Percentiles rank a stretch among this genome's conserved stretches.
Evolutionary conservation across 345 rosid species (phyloP).

Genomic region (Noccaea caerulescens): DNA sequence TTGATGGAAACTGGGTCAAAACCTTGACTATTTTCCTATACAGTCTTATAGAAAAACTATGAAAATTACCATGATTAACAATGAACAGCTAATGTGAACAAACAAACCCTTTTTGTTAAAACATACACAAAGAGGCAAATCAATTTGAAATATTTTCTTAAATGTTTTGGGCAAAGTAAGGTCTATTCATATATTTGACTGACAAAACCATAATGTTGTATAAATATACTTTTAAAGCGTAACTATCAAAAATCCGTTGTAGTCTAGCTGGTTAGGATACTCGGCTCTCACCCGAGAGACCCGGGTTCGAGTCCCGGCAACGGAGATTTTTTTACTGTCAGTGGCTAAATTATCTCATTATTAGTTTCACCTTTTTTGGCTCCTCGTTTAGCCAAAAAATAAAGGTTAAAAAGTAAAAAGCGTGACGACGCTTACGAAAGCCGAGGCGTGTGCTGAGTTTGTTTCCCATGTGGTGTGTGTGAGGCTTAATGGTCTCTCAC

Average conservation of each 20-base stretch:
- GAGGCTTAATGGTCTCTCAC: conserved; percentile 22
- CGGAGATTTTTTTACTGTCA: conserved; percentile 10
- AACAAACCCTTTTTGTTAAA: background rate
- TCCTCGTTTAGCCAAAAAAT: background rate
- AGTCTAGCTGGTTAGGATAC: conserved; percentile 68
- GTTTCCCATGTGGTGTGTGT: conserved; percentile 32
- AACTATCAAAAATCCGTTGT: conserved; percentile 21
- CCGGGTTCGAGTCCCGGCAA: conserved; percentile 17
- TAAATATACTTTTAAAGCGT: too few species aligned
- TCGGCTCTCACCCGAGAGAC: conserved; percentile 76
- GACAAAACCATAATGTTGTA: too few species aligned
- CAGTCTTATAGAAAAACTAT: background rate
- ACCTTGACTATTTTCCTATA: background rate
- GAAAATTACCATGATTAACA: background rate
- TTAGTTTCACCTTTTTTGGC: background rate
- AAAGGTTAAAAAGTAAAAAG: conserved; percentile 25
- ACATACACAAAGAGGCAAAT: background rate
- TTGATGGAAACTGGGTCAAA: background rate
- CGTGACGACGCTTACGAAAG: conserved; percentile 34
- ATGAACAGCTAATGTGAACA: background rate
- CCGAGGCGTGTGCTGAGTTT: conserved; percentile 45
- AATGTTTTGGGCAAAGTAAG: background rate
- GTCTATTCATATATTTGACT: too few species aligned
- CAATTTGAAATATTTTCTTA: background rate
- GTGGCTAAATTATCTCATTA: background rate